phyloP scores from a whole-genome alignment of 257 asterid species.

The Solanum etuberosum region DNA sequence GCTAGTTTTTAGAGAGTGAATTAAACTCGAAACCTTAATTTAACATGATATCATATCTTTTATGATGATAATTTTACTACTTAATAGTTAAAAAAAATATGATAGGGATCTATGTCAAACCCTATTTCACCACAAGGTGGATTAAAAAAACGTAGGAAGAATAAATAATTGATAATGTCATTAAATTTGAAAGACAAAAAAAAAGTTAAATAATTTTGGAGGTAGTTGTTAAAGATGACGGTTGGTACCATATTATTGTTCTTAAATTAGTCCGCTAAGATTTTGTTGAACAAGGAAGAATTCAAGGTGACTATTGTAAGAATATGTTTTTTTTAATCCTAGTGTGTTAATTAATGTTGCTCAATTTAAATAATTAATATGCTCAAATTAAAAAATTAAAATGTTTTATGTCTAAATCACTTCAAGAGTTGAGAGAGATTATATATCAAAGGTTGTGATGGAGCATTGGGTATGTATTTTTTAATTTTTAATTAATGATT shows the following conservation, averaged over 20 bases:
- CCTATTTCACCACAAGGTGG: neutral
- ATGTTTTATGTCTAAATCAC: neutral
- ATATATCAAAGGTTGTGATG: neutral
- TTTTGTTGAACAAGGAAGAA: neutral
- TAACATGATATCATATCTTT: too few species aligned
- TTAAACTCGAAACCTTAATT: too few species aligned
- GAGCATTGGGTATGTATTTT: accelerated
- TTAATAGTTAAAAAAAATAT: too few species aligned
- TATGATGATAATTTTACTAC: neutral
- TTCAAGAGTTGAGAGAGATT: neutral
- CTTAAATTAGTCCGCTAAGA: neutral
- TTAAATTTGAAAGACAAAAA: neutral
- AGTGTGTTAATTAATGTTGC: neutral
- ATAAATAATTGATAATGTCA: neutral
- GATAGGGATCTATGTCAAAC: neutral
- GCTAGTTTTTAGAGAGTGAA: accelerated
- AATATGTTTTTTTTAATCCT: neutral
- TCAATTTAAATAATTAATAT: neutral
- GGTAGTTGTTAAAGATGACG: neutral
- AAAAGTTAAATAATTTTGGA: neutral
- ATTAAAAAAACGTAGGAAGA: too few species aligned
- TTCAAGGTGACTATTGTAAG: neutral
- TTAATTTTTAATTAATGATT: neutral
- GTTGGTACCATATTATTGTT: neutral
- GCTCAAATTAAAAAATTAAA: neutral